Conservation (phyloP, 805 yeast species). For the Candida palmyrensis region DNA sequence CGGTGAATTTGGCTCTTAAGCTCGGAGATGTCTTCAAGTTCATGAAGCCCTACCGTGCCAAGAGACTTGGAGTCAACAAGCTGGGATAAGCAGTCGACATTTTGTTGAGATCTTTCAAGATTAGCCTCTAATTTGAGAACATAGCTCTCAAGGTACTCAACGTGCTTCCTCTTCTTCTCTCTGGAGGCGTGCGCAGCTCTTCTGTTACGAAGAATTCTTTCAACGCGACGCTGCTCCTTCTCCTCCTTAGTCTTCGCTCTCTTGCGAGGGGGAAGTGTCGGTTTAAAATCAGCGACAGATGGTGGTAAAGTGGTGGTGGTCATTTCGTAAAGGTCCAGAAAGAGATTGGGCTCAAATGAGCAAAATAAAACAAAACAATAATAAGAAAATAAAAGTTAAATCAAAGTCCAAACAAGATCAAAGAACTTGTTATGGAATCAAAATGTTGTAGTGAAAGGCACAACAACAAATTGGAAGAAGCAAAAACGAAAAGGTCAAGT, state of each 20-base stretch:
- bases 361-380: neutral
- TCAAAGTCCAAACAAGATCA: neutral
- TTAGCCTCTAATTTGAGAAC: conserved; percentile 40
- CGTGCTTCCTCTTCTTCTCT: conserved; percentile 91
- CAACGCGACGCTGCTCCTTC: conserved; percentile 93
- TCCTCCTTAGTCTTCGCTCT: conserved; percentile 96
- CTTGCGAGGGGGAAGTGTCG: conserved; percentile 85
- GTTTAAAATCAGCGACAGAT: conserved; percentile 17
- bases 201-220: conserved; percentile 87
- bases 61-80: conserved; percentile 9
- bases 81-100: conserved; percentile 16
- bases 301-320: neutral
- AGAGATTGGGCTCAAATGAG: neutral
- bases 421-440: too few species aligned
- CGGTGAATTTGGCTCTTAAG: conserved; percentile 23
- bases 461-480: neutral
- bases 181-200: conserved; percentile 97
- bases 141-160: conserved; percentile 73
- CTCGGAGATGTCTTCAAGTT: conserved; percentile 13
- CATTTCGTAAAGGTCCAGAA: neutral
- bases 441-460: too few species aligned
- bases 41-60: conserved; percentile 1
- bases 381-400: neutral
- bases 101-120: conserved; percentile 18
- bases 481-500: neutral